These are phyloP conservation scores for Rhizophlyctis rosea DNA, from an alignment of 192 early-diverging fungal genomes.

Conservation along the genomic window DNA sequence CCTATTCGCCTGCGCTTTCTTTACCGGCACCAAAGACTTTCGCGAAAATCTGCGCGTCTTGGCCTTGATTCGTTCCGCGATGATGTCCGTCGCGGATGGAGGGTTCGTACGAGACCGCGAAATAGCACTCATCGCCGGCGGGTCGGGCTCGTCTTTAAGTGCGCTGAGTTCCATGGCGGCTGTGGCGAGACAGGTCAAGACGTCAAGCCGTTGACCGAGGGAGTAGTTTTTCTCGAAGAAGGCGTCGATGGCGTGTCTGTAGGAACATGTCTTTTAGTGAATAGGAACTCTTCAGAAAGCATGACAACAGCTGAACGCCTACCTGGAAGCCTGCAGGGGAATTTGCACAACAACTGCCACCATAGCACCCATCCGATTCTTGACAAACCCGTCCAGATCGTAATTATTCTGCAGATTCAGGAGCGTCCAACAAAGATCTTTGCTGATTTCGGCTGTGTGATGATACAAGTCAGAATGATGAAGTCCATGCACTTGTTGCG, in stretches of 20 bases:
- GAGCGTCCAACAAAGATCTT: neutral
- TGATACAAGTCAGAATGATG: no score
- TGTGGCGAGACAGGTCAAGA: neutral
- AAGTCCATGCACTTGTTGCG: no score
- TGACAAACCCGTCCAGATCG: neutral
- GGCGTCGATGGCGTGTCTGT: neutral
- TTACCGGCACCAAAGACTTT: neutral
- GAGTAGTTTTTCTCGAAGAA: neutral
- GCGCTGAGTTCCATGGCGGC: neutral
- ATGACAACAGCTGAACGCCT: neutral
- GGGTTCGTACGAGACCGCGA: no score
- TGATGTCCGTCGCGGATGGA: no score
- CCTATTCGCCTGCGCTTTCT: neutral
- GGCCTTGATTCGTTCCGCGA: neutral
- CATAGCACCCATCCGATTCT: neutral
- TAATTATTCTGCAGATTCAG: neutral
- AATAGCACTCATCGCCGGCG: no score
- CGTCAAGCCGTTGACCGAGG: neutral
- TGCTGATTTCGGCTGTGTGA: neutral
- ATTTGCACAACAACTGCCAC: neutral
- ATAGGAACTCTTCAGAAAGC: neutral
- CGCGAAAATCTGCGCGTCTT: neutral
- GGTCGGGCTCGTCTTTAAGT: no score
- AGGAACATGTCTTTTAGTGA: neutral
- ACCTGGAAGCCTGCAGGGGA: neutral